phyloP scores from a whole-genome alignment of 371 early-diverging fungal species.

The Ordospora pajunii region DNA sequence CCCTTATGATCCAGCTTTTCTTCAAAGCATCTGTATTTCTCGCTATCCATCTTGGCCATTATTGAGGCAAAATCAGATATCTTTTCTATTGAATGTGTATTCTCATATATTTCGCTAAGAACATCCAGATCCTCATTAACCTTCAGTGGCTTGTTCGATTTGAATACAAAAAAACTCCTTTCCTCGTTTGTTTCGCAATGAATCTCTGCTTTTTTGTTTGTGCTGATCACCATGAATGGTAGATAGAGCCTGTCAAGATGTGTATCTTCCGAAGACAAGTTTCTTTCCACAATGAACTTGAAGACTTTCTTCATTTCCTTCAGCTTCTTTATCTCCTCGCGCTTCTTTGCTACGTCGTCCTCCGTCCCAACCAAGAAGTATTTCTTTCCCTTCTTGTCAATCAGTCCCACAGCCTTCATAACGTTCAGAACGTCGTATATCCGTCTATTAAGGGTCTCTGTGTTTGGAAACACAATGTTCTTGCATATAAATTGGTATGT shows the following conservation, averaged over 20 bases:
- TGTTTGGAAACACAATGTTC: slow-evolving; percentile 24
- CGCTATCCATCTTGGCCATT: neutral
- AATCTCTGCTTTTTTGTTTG: slow-evolving; percentile 36
- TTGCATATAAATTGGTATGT: slow-evolving; percentile 46
- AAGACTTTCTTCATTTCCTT: slow-evolving; percentile 47
- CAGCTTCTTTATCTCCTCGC: slow-evolving; percentile 34
- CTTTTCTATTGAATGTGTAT: neutral
- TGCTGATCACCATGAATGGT: slow-evolving; percentile 52
- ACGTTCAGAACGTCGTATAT: slow-evolving; percentile 57
- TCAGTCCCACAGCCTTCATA: slow-evolving; percentile 51
- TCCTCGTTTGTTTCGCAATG: slow-evolving; percentile 57
- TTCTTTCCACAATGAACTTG: slow-evolving; percentile 35
- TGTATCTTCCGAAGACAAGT: neutral
- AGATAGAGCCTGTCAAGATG: slow-evolving; percentile 40
- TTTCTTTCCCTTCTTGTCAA: slow-evolving; percentile 34
- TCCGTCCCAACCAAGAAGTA: slow-evolving; percentile 28
- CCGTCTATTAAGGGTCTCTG: slow-evolving; percentile 44
- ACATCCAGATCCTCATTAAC: slow-evolving; percentile 53
- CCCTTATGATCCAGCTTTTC: neutral
- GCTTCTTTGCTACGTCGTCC: slow-evolving; percentile 32
- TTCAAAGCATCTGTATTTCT: neutral
- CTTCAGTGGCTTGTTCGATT: slow-evolving; percentile 33
- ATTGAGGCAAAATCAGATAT: neutral
- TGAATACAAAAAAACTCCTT: slow-evolving; percentile 44
- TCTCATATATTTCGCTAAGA: slow-evolving; percentile 38